Evolutionary conservation across 2,329 filamentous ascomycete species (phyloP), one percentile per base, ranked within the genome.

Genomic region (Grosmannia huntii): DNA sequence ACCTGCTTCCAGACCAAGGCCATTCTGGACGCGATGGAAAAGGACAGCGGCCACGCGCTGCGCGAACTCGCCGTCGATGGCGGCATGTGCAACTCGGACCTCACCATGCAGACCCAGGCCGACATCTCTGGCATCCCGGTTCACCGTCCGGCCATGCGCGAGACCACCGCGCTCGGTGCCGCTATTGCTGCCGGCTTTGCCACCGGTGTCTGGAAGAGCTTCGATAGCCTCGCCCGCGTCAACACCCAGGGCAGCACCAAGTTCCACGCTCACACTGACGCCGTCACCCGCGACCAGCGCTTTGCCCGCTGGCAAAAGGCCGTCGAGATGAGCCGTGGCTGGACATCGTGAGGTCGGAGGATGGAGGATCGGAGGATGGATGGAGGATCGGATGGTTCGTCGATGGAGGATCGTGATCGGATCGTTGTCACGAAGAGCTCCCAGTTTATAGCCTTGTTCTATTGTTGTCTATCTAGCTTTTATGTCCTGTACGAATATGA

Each of bases 1-100:
- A 91, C 89, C 44, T 95, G 90, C 74, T 95, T 89, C 76, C 90
- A 96, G 72, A 95, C 89, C 27, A 90, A 90, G 66, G 90, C 90
- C 25, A 95, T 96, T 66, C 80, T 96, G 27, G 85, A 92, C 67
- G 89, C 90, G 61, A 96, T 96, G 90, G 88, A 89, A 67, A 83
- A 86, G 64, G 90, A 95, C 72, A 90, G 86, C 56, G 84, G 85
- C 28, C 85, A 91, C 68, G 81, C 82, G 62, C 79, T 95, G 46
- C 78, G 82, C 57, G 82, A 85, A 63, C 78, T 96, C 51, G 86
- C 88, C 36, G 90, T 95, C 48, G 90, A 95, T 68, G 90, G 90
- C 59, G 90, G 90, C 60, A 89, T 96, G 80, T 90, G 86, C 66
- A 92, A 90, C 71, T 91, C 87, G 6, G 86, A 91, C 68, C 78